Base-by-base conservation (phyloP, 495 filamentous ascomycete species). In the Penicillium argentinense region DNA sequence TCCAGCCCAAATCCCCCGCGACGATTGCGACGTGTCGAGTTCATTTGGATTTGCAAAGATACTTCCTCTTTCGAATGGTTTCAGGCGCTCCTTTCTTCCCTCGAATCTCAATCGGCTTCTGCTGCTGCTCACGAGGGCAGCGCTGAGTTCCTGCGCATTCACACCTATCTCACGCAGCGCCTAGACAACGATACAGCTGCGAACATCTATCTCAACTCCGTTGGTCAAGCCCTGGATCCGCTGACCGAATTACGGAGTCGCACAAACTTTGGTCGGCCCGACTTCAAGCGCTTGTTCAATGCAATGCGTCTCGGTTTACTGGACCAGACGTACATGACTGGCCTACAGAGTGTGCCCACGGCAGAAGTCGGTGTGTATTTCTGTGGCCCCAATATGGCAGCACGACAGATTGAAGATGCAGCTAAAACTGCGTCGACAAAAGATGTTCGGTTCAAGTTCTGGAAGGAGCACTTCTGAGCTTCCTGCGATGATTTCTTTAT, bases 41-140 rank as follows among this genome's bases (percentile, higher is more conserved):
- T 99, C 68, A 96, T 97, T 74, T 99, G 93, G 93, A 84, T 97
- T 44, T 97, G 95, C 78, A 95, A 86, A 64, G 92, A 98, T 58
- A 97, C 91, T 2, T 82, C 76, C 27, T 96, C 92, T 1, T 98
- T 98, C 63, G 93, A 97, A 72, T 98, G 93, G 93, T 98, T 98
- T 73, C 95, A 98, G 65, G 85, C 85, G 9, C 85, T 98, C 3
- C 81, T 98, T 9, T 88, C 86, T 4, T 91, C 87, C 0, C 85
- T 99, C n/a, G 93, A 99, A 60, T 73, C 82, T 24, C 93, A 99
- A 60, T 87, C 83, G 26, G 78, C 84, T 39, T 77, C 79, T 36
- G 80, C 81, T 0, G 87, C 87, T 21, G 72, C 76, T 9, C 77
- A 79, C 30, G 85, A 88, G 28, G 78, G 76, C 23, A 81, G 79